A percentile compares a stretch with the other conserved stretches of the same genome.
Conservation (phyloP, 2,329 filamentous ascomycete species). For the Microsporum ferrugineum region DNA sequence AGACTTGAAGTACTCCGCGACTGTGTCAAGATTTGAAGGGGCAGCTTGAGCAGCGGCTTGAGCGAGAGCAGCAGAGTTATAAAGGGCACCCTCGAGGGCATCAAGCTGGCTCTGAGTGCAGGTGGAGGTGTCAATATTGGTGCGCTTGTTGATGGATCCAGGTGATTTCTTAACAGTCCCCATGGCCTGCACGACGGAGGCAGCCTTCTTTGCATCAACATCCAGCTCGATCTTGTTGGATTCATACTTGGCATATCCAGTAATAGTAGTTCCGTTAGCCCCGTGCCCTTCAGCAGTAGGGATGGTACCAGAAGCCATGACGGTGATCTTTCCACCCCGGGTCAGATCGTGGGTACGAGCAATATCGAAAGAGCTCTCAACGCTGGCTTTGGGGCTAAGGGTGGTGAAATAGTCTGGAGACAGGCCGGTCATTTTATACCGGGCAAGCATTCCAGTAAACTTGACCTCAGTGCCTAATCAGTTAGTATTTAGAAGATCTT, state of each 20-base stretch:
- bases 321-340: conserved; percentile 2
- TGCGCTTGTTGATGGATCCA: conserved; percentile 1
- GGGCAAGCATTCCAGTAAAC: conserved; percentile 8
- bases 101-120: conserved; percentile 42
- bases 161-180: conserved; percentile 12
- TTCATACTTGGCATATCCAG: conserved; percentile 44
- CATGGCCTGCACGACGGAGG: conserved; percentile 39
- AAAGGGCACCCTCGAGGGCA: conserved; percentile 41
- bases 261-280: conserved; percentile 42
- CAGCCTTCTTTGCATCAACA: conserved; percentile 48
- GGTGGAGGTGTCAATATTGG: conserved; percentile 33
- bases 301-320: conserved; percentile 8
- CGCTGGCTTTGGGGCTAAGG: conserved; percentile 6
- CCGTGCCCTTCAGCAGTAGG: conserved; percentile 18
- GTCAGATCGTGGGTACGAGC: conserved; percentile 10
- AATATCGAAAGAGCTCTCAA: conserved; percentile 8
- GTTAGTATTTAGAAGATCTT: not conserved
- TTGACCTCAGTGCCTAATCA: conserved; percentile 5
- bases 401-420: conserved; percentile 3
- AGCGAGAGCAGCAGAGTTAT: conserved; percentile 43
- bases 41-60: conserved; percentile 42
- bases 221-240: conserved; percentile 49
- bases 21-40: conserved; percentile 27
- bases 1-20: conserved; percentile 55
- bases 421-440: not conserved